A percentile compares a stretch with the other conserved stretches of the same genome.
Evolutionary conservation across 2,329 filamentous ascomycete species (phyloP).

Genomic region (Aureobasidium namibiae): DNA sequence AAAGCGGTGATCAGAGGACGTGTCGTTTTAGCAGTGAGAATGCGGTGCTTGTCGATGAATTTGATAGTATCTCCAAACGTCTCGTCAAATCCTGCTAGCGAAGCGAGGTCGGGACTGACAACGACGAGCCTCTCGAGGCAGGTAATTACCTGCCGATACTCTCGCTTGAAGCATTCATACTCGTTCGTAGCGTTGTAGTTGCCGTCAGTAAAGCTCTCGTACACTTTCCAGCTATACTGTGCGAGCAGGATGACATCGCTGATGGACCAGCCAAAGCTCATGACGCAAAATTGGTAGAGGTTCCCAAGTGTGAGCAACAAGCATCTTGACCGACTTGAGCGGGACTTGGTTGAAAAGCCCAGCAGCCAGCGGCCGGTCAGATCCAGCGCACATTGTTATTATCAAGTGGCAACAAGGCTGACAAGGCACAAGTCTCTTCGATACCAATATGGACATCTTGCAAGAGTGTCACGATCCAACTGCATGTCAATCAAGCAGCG

Average conservation of each 20-base stretch:
- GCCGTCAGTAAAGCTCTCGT: constrained; percentile 1
- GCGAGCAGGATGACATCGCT: not conserved
- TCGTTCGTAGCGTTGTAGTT: not conserved
- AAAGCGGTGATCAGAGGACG: not conserved
- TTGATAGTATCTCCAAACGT: not conserved
- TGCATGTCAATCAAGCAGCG: not conserved
- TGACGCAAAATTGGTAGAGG: not conserved
- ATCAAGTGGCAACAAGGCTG: not conserved
- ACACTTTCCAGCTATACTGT: not conserved
- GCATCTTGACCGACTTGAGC: constrained; percentile 1
- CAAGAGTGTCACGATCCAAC: not conserved
- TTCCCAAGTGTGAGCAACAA: not conserved
- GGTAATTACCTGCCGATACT: not conserved
- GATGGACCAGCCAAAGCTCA: constrained; percentile 6
- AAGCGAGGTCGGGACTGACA: not conserved
- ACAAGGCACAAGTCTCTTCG: not conserved
- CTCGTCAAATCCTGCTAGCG: not conserved
- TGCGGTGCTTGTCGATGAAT: not conserved
- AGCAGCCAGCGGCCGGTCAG: not conserved
- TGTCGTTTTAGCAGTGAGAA: not conserved
- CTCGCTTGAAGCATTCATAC: not conserved
- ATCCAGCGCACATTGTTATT: not conserved
- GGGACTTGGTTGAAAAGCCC: not conserved
- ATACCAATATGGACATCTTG: not conserved
- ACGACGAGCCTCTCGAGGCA: not conserved